Percentiles rank a stretch among this genome's conserved stretches.
Conservation (phyloP, 805 yeast genomes). For the Starmerella asiatica region DNA sequence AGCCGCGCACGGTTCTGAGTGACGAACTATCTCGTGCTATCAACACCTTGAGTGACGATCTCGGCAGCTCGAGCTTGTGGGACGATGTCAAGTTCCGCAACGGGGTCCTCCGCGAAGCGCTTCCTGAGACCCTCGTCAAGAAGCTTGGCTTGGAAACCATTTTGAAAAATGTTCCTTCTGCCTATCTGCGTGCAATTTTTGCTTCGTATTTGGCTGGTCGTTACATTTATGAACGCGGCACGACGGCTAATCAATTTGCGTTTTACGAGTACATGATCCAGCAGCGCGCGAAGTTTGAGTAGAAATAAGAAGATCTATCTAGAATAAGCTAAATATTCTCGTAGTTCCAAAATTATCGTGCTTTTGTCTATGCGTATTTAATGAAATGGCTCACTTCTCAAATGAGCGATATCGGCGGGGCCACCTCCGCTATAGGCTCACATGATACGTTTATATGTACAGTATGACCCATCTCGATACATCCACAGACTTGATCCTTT, state of each 20-base stretch:
- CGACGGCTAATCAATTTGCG: slow-evolving; percentile 54
- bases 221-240: slow-evolving; percentile 71
- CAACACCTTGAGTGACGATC: slow-evolving; percentile 73
- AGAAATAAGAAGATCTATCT: too few relatives aligned
- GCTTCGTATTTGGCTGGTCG: slow-evolving; percentile 75
- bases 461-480: too few relatives aligned
- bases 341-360: too few relatives aligned
- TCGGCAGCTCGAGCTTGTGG: slow-evolving; percentile 72
- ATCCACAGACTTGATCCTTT: too few relatives aligned
- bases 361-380: too few relatives aligned
- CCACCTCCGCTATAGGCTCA: too few relatives aligned
- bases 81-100: slow-evolving; percentile 66
- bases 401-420: too few relatives aligned
- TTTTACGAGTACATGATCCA: slow-evolving; percentile 33
- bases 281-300: slow-evolving; percentile 15
- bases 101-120: slow-evolving; percentile 58
- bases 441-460: too few relatives aligned
- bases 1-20: slow-evolving; percentile 50
- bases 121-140: slow-evolving; percentile 58
- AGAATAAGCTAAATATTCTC: too few relatives aligned
- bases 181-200: slow-evolving; percentile 77
- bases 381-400: too few relatives aligned
- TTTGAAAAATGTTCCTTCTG: slow-evolving; percentile 65
- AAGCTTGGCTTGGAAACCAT: slow-evolving; percentile 51
- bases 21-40: slow-evolving; percentile 72